Base-by-base conservation (phyloP, 345 rosid genomes). In the Erodium maritimum region DNA sequence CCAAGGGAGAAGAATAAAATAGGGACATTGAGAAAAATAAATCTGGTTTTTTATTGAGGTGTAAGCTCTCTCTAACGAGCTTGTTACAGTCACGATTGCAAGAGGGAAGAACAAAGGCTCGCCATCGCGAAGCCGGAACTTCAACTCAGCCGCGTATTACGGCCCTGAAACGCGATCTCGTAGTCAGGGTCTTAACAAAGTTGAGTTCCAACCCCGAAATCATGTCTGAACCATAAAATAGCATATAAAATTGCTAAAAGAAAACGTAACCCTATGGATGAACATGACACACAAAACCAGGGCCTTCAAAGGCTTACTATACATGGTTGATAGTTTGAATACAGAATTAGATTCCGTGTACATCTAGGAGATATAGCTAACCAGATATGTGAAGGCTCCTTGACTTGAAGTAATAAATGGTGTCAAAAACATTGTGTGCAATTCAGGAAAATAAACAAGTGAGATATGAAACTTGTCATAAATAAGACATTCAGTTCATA, bases 401-500 rank as follows among this genome's bases (percentile, higher is more conserved):
- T 42, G 16, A 42, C 16, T 14, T 42, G 14, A 10, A 42, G 14
- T 42, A 42, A 10, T 42, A 14, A 42, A 42, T 12, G 17, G 17
- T 42, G 48, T 10, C 2, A 42, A 34, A 23, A 6, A 17, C 21
- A 9, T 21, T 20, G 0, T 10, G 19, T 8, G 10, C 56, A 23
- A n/a, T 55, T 55, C 19, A 23, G 23, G 6, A 19, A 11, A 16
- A 50, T 48, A 24, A 51, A n/a, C 17, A 60, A 2, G 21, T 10
- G 37, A 20, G 9, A 24, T 21, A 29, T 46, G 12, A 20, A 5
- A 19, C 48, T 10, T 16, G 48, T 3, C 48, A 42, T 42, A 52
- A 56, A 54, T 46, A 55, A 55, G 48, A 56, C 42, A 54, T 51
- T 21, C 64, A 22, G 17, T 22, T 21, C 54, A 13, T 9, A 12